Base-by-base conservation (phyloP, 2,329 filamentous ascomycete genomes). In the Aspergillus tubingensis region DNA sequence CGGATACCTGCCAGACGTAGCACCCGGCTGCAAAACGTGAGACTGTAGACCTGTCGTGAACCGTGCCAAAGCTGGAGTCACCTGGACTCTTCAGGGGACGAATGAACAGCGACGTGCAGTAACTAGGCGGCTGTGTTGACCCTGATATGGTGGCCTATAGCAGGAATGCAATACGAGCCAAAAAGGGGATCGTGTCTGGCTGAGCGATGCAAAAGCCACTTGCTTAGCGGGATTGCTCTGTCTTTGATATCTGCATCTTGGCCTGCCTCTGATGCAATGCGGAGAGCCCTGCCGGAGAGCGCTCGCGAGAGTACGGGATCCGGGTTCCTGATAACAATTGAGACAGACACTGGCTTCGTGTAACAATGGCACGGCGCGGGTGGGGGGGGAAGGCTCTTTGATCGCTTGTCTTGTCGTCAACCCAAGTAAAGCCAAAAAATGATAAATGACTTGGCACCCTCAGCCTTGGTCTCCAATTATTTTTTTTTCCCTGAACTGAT, bases 181-280 rank as follows among this genome's bases (percentile, higher is more conserved):
- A 64, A 64, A 59, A 66, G 66, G 64, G 55, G 67, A 68, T 65
- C 61, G 67, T 66, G 68, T 71, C 67, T 67, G 70, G 69, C 66
- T 69, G 68, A 64, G 64, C 66, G 62, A 71, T 70, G 66, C 63
- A 71, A 71, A 69, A 75, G 73, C 72, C 71, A 74, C 72, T 72
- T 75, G 72, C 71, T 74, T 72, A 77, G 71, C 70, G 73, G 71
- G 72, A 72, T 70, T 72, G 67, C 68, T 70, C 68, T 58, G 70
- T 68, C 72, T 70, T 77, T 74, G 74, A 74, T 75, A 71, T 74
- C 71, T 77, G 76, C 76, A 79, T 79, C 70, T 78, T 79, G 76
- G 68, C 75, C 72, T 70, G 70, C 68, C 66, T 72, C 66, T 68
- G 68, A 73, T 75, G 70, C 68, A 70, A 75, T 73, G 72, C 72